These are phyloP conservation scores for Stygiomarasmius scandens DNA, from an alignment of 1,284 basidiomycete species.

Conservation along the genomic window DNA sequence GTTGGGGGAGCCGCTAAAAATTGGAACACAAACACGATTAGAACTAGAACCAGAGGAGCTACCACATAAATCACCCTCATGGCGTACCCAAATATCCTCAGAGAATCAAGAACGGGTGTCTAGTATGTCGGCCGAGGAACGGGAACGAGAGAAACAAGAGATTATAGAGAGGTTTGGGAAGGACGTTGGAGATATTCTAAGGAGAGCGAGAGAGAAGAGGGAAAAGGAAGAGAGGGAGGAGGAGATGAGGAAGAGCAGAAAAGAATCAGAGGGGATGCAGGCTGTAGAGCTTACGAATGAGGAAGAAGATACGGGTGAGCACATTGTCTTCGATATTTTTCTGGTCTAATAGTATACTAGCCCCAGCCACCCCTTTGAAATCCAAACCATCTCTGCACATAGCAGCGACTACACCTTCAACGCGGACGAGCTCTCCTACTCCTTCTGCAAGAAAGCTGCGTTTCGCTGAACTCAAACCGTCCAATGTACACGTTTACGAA, in stretches of 20 bases:
- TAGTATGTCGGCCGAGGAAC: constrained; percentile 61
- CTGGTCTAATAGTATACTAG: too few species aligned
- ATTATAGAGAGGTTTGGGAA: constrained; percentile 71
- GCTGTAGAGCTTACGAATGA: not conserved
- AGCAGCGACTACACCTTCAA: constrained; percentile 20
- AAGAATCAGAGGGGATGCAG: not conserved
- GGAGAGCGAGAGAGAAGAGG: constrained; percentile 51
- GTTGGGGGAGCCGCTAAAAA: not conserved
- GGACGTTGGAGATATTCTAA: constrained; percentile 61
- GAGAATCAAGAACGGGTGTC: constrained; percentile 60
- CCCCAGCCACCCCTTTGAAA: not conserved
- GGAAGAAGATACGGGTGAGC: too few species aligned
- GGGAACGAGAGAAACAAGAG: constrained; percentile 59
- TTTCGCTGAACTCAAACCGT: constrained; percentile 48
- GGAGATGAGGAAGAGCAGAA: constrained; percentile 4
- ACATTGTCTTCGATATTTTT: not conserved
- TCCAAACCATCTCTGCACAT: not conserved
- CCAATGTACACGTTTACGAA: constrained; percentile 74
- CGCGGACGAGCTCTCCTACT: constrained; percentile 42
- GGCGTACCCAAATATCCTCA: constrained; percentile 48
- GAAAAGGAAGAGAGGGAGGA: constrained; percentile 28
- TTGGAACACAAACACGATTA: too few species aligned
- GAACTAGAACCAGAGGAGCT: not conserved
- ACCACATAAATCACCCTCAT: constrained; percentile 20
- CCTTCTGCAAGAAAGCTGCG: constrained; percentile 44